Evolutionary conservation across 2,329 filamentous ascomycete species (phyloP), one percentile per base, ranked within the genome.

Genomic region (Nothopassalora personata): DNA sequence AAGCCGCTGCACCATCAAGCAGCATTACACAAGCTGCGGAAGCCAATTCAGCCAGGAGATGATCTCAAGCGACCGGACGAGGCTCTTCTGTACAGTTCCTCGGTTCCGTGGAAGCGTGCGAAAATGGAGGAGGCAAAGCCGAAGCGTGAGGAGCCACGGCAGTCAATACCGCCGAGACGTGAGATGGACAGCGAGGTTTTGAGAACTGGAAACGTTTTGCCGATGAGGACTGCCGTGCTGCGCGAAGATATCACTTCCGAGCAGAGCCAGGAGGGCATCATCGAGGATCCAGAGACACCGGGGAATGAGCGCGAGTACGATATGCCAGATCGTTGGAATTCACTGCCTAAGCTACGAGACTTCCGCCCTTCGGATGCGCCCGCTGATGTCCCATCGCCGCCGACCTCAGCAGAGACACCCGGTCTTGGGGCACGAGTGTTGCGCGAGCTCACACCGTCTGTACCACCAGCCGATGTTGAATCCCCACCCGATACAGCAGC

Each of bases 31-130:
- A 56, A 61, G 57, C 58, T 65, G 23, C 54, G 61, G 50, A 60
- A 59, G 23, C 62, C 64, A 11, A 58, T 66, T 11, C 63, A 64
- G 31, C 64, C 64, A 18, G 64, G 64, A 31, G 64, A 66, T 45
- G 62, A 66, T 18, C 33, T 63, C n/a, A 64, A 61, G 52, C 55
- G 60, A 46, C 57, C 62, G 8, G 59, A 66, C 13, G 56, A 61
- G 31, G 59, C 56, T 11, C 43, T 66, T 9, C 52, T 66, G 5
- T 66, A 66, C 43, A 56, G 55, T 5, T 30, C 33, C 56, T 30
- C 52, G 10, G 53, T 54, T 5, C 52, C 56, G 8, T 55, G 62
- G 48, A 58, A 56, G 57, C 47, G 48, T 45, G 27, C 49, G 10
- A 31, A 57, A 55, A 18, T 60, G 51, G 59, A 56, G 55, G 49